Percentiles rank a stretch among this genome's conserved stretches.
phyloP scores from a whole-genome alignment of 2,329 filamentous ascomycete genomes.

The Arthroderma sp. region DNA sequence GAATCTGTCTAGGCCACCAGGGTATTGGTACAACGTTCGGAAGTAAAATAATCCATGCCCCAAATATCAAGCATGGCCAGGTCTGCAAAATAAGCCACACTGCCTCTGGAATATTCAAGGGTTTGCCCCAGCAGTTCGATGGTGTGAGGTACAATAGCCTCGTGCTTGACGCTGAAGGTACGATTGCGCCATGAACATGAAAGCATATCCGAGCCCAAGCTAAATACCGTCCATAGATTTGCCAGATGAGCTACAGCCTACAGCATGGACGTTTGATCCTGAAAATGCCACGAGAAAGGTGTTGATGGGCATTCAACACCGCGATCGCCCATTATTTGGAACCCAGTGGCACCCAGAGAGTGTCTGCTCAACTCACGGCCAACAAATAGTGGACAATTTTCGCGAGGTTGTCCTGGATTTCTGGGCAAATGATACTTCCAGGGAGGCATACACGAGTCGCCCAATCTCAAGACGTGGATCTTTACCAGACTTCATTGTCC shows the following conservation, averaged over 20 bases:
- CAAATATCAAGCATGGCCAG: slow-evolving; percentile 70
- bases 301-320: slow-evolving; percentile 8
- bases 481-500: slow-evolving; percentile 6
- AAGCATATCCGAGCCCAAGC: not conserved
- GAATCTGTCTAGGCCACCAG: slow-evolving; percentile 83
- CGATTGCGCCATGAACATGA: not conserved
- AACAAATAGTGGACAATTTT: slow-evolving; percentile 10
- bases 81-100: slow-evolving; percentile 53
- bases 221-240: slow-evolving; percentile 3
- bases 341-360: slow-evolving; percentile 11
- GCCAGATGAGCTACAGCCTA: slow-evolving; percentile 6
- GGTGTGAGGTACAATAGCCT: slow-evolving; percentile 11
- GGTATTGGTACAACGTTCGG: slow-evolving; percentile 60
- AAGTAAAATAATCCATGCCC: slow-evolving; percentile 50
- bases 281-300: slow-evolving; percentile 6
- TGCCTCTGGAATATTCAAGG: slow-evolving; percentile 51
- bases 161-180: slow-evolving; percentile 7
- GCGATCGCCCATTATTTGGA: slow-evolving; percentile 8
- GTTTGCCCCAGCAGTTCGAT: slow-evolving; percentile 27
- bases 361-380: slow-evolving; percentile 9
- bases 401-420: slow-evolving; percentile 5
- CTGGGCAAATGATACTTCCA: slow-evolving; percentile 3
- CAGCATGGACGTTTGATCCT: slow-evolving; percentile 10
- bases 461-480: slow-evolving; percentile 1
- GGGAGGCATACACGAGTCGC: not conserved